These are phyloP conservation scores for Schrenkiella parvula DNA, from an alignment of 345 rosid genomes.

Conservation along the genomic window DNA sequence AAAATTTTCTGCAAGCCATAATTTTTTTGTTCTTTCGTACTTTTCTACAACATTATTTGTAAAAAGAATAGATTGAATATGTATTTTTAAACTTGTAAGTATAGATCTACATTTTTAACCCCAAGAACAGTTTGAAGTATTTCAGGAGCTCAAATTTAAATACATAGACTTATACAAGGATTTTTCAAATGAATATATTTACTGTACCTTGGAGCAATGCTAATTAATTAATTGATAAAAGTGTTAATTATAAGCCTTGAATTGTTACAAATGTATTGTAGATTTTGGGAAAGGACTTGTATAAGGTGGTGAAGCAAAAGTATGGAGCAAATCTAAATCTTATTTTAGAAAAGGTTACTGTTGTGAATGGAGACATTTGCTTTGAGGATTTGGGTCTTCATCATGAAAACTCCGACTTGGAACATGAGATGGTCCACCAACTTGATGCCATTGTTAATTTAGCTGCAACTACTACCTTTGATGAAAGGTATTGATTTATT, in stretches of 20 bases:
- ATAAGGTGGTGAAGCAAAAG: slow-evolving; percentile 23
- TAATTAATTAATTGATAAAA: background rate
- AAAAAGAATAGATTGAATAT: too few species aligned
- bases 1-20: too few species aligned
- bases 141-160: too few species aligned
- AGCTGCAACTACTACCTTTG: slow-evolving; percentile 31
- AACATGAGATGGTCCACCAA: slow-evolving; percentile 17
- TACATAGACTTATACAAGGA: too few species aligned
- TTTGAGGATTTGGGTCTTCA: slow-evolving; percentile 20
- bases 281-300: slow-evolving; percentile 24
- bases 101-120: too few species aligned
- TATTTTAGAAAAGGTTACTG: background rate
- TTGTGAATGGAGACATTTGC: slow-evolving; percentile 22
- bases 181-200: too few species aligned
- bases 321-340: slow-evolving; percentile 12
- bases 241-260: background rate
- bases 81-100: too few species aligned
- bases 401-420: background rate
- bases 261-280: background rate
- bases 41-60: too few species aligned
- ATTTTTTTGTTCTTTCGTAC: too few species aligned
- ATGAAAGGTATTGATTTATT: slow-evolving; percentile 20
- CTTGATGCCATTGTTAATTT: slow-evolving; percentile 27
- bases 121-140: too few species aligned
- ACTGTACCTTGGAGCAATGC: background rate